A percentile compares a stretch with the other conserved stretches of the same genome.
Conservation (phyloP, 768 basidiomycete genomes). For the Suillus subluteus region DNA sequence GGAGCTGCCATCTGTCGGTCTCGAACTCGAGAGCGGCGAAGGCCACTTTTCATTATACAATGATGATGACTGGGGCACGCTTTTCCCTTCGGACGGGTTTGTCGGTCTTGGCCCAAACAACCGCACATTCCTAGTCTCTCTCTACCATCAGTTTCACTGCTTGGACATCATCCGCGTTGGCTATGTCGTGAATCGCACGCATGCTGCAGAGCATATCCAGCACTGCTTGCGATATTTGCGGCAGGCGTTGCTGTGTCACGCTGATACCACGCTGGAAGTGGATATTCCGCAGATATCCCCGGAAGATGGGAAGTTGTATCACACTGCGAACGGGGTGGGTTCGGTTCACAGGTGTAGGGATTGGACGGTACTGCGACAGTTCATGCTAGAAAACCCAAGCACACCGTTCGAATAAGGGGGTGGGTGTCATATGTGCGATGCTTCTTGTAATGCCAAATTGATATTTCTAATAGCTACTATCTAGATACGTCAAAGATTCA, state of each 20-base stretch:
- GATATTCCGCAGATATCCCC: constrained; percentile 30
- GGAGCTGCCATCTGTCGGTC: constrained; percentile 30
- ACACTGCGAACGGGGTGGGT: constrained; percentile 34
- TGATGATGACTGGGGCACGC: constrained; percentile 40
- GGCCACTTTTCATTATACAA: constrained; percentile 35
- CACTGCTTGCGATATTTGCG: constrained; percentile 46
- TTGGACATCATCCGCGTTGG: constrained; percentile 40
- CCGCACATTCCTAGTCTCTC: constrained; percentile 37
- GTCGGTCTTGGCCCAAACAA: constrained; percentile 38
- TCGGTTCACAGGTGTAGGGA: constrained; percentile 37
- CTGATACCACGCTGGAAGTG: constrained; percentile 42
- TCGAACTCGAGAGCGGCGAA: constrained; percentile 29
- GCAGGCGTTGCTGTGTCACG: constrained; percentile 40
- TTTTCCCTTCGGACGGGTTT: constrained; percentile 38
- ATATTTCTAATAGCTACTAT: background rate
- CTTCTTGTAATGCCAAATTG: constrained; percentile 1
- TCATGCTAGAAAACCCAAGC: constrained; percentile 33
- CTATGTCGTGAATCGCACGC: constrained; percentile 27
- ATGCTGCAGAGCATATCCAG: constrained; percentile 34
- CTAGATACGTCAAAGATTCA: constrained; percentile 2
- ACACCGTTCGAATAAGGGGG: constrained; percentile 21
- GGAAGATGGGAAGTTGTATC: constrained; percentile 27
- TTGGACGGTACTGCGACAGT: constrained; percentile 35
- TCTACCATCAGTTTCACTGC: constrained; percentile 56
- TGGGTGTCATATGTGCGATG: background rate